phyloP scores from a whole-genome alignment of 495 filamentous ascomycete genomes.

The Hypoxylon fuscum region DNA sequence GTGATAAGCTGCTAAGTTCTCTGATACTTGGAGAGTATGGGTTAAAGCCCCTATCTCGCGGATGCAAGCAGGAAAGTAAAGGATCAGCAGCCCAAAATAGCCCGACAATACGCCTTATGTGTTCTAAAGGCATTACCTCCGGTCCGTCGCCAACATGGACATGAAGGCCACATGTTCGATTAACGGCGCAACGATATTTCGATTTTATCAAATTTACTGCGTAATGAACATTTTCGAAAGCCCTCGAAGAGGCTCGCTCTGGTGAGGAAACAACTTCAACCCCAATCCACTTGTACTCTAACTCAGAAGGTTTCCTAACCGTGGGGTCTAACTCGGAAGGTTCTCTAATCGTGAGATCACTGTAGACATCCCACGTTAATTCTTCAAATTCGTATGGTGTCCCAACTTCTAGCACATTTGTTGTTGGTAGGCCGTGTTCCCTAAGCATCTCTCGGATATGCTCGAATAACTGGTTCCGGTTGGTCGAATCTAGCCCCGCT shows the following conservation, averaged over 20 bases:
- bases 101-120: slow-evolving; percentile 40
- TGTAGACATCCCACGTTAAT: too few species aligned
- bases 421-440: background rate
- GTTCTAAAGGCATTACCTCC: slow-evolving; percentile 32
- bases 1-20: slow-evolving; percentile 11
- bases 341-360: too few species aligned
- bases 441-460: background rate
- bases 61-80: slow-evolving; percentile 44
- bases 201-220: slow-evolving; percentile 23
- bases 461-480: too few species aligned
- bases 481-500: too few species aligned
- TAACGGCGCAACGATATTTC: slow-evolving; percentile 32
- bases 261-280: slow-evolving; percentile 25
- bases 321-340: too few species aligned
- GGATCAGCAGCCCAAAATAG: slow-evolving; percentile 48
- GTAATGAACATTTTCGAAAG: slow-evolving; percentile 3
- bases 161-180: slow-evolving; percentile 44
- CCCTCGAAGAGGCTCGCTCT: slow-evolving; percentile 3
- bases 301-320: too few species aligned
- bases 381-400: too few species aligned
- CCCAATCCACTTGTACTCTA: background rate
- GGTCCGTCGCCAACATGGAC: slow-evolving; percentile 48
- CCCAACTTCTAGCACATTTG: background rate
- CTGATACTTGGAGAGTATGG: slow-evolving; percentile 12
- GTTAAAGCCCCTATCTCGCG: background rate